phyloP scores from a whole-genome alignment of 805 yeast species.

The Maudiozyma saulgeensis region DNA sequence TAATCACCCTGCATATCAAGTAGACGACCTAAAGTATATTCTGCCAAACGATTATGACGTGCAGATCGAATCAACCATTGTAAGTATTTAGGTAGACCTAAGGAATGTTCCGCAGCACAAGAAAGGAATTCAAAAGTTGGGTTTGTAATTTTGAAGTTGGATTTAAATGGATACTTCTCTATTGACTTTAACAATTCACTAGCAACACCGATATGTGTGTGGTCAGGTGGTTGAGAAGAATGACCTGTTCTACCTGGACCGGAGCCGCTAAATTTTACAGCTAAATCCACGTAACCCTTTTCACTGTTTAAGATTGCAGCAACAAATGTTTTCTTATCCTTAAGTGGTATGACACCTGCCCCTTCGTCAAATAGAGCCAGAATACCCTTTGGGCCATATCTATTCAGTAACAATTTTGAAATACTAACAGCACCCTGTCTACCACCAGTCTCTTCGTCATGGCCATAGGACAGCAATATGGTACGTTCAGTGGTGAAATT shows the following conservation, averaged over 20 bases:
- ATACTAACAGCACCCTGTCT: background rate
- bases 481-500: background rate
- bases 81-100: background rate
- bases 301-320: background rate
- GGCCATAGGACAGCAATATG: background rate
- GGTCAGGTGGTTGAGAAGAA: background rate
- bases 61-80: background rate
- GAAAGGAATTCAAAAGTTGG: background rate
- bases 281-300: background rate
- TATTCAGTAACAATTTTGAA: background rate
- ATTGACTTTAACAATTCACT: background rate
- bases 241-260: background rate
- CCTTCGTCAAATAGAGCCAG: background rate
- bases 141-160: background rate
- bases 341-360: background rate
- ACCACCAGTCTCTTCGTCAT: background rate
- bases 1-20: background rate
- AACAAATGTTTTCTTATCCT: background rate
- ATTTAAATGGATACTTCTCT: background rate
- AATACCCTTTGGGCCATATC: background rate
- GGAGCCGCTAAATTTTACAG: background rate
- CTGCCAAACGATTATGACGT: background rate
- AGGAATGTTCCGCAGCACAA: background rate
- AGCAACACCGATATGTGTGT: background rate
- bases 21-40: background rate